Evolutionary conservation across 2,329 filamentous ascomycete species (phyloP), one percentile per base, ranked within the genome.

Genomic region (Sordariomycetes sp.): DNA sequence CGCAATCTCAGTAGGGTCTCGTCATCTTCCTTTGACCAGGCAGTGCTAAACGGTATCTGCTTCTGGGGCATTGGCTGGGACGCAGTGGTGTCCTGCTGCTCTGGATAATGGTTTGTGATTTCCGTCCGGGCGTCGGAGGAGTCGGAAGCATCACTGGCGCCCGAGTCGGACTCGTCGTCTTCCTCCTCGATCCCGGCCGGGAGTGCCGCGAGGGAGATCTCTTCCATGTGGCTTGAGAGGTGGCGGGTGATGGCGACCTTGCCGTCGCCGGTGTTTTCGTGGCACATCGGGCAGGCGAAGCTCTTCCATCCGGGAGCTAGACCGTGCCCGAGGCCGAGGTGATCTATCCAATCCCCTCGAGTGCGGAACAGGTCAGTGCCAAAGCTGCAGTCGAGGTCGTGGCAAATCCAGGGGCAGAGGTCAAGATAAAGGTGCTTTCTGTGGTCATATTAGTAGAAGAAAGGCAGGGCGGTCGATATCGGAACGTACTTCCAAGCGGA

Each of bases 21-120:
- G 70, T 96, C 90, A 64, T 94, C 89, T 54, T 83, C 78, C 1
- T 80, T 75, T 35, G 81, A 86, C 90, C 90, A 96, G 1, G 85
- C 84, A 10, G 81, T 82, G 1, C n/a, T n/a, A n/a, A 81, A 83
- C 37, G 82, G 82, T 25, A 82, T 74, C 54, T 83, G 79, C 62
- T 79, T 73, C 40, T 75, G 75, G 61, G 37, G 14, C 28, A 50
- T 69, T 63, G 11, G 65, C 64, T n/a, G 71, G 65, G 28, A 69
- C 64, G n/a, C 65, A 34, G 59, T 55, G 10, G 58, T 53, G 20
- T 58, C 53, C 25, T 59, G 58, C 3, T 54, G 35, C 24, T 67
- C 65, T 35, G 66, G 64, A 24, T 55, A 52, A 16, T 50, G 57
- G 58, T 71, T n/a, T n/a, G n/a, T n/a, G n/a, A 32, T 32, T 32